Evolutionary conservation across 2,329 filamentous ascomycete genomes (phyloP), one percentile per base, ranked within the genome.

Genomic region (Triangularia verruculosa): DNA sequence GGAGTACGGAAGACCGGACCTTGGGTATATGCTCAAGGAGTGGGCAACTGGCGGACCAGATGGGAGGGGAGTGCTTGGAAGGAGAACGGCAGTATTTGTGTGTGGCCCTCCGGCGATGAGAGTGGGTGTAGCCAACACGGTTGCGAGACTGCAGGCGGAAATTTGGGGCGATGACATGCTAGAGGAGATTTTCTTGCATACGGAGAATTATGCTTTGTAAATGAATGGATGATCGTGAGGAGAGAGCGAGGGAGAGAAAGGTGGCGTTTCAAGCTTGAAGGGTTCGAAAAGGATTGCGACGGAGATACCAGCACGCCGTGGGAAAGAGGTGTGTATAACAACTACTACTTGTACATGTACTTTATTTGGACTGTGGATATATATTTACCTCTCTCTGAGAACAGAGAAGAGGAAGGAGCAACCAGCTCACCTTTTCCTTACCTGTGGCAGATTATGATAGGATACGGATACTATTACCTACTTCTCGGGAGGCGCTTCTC

Each of bases 151-250:
- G 71, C 94, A 98, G 81, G 86, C 85, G 25, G 86, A 89, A 75
- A 93, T 98, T 57, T 93, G 92, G 89, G 87, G 85, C 5, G 89
- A 92, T 70, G 85, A 88, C 32, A 83, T 85, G 70, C 84, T 90
- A 55, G 93, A 97, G 73, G 94, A 97, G 83, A 90, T 98, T 61
- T 97, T 93, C 75, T 77, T 97, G 75, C 94, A 97, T 79, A 91
- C 93, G 3, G 94, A 98, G 81, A 97, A 97, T 75, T 97, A 97
- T 79, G 91, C 93, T 59, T 81, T 97, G 66, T 97, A 76, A 82
- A 59, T 1, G 4, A n/a, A 39, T 5, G 34, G 34, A 28, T 39
- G 52, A 57, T 39, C 27, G 2, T 32, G 30, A 28, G 4, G 27
- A 28, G 27, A 28, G 27, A 9, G 27, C 9, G 9, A 28, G 27